These are phyloP conservation scores for Diplodia intermedia DNA, from an alignment of 2,329 filamentous ascomycete species.

Conservation along the genomic window DNA sequence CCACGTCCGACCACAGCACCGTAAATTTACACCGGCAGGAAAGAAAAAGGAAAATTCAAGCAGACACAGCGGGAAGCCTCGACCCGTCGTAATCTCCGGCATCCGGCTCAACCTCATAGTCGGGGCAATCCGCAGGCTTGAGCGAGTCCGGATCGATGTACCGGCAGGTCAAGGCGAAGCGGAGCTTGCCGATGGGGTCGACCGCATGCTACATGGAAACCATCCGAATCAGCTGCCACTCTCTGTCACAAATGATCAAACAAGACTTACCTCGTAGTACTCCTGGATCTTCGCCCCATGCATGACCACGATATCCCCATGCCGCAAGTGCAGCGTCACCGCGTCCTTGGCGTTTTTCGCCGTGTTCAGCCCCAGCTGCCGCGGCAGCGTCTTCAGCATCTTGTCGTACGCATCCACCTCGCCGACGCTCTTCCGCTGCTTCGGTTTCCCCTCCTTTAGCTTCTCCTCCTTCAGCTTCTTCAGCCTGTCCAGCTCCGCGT, in stretches of 20 bases:
- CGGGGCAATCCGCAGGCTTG: slow-evolving; percentile 46
- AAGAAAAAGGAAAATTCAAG: not conserved
- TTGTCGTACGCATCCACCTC: too few relatives aligned
- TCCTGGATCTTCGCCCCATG: slow-evolving; percentile 65
- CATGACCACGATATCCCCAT: slow-evolving; percentile 72
- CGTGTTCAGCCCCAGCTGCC: slow-evolving; percentile 46
- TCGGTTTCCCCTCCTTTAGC: too few relatives aligned
- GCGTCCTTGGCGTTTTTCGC: slow-evolving; percentile 41
- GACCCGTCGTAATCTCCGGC: slow-evolving; percentile 47
- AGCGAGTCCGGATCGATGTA: slow-evolving; percentile 58
- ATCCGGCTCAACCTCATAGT: slow-evolving; percentile 49
- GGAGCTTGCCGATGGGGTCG: slow-evolving; percentile 56
- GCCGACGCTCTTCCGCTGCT: too few relatives aligned
- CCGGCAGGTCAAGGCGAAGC: slow-evolving; percentile 65
- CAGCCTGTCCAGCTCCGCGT: slow-evolving; percentile 41
- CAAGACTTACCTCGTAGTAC: slow-evolving; percentile 55
- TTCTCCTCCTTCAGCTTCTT: slow-evolving; percentile 22
- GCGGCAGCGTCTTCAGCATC: slow-evolving; percentile 42
- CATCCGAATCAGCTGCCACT: not conserved
- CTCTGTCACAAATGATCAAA: too few relatives aligned
- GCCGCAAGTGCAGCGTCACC: slow-evolving; percentile 59
- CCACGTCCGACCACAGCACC: too few relatives aligned
- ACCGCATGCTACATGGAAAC: slow-evolving; percentile 56
- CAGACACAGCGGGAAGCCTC: not conserved
- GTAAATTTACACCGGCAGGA: not conserved